These are phyloP conservation scores for Crucihimalaya himalaica DNA, from an alignment of 345 rosid genomes.

Conservation along the genomic window DNA sequence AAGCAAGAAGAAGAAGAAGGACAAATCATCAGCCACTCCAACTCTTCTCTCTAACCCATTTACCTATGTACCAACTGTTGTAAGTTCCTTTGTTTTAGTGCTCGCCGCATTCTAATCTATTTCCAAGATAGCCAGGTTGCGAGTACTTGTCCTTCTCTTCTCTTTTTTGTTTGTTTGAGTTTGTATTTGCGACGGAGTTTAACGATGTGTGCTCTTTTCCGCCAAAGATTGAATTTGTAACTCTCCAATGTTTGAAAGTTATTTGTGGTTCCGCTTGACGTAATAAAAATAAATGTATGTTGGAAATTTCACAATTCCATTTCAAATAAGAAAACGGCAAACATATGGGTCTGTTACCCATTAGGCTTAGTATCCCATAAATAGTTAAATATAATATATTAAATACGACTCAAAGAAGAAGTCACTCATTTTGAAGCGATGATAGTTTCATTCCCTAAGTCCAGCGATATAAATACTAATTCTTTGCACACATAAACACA, in stretches of 20 bases:
- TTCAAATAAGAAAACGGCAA: background rate
- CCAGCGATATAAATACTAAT: background rate
- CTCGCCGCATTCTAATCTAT: constrained; percentile 31
- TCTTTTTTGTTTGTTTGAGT: constrained; percentile 7
- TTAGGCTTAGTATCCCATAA: background rate
- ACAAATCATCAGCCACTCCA: constrained; percentile 33
- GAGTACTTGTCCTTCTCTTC: background rate
- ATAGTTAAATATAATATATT: background rate
- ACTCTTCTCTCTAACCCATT: constrained; percentile 43
- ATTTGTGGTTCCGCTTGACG: background rate
- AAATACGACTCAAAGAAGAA: background rate
- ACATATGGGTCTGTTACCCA: background rate
- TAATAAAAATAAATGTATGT: no score
- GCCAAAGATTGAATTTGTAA: constrained; percentile 6
- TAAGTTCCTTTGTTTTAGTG: constrained; percentile 28
- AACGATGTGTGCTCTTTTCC: background rate
- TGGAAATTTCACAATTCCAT: background rate
- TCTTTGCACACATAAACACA: background rate
- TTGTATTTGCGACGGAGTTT: background rate
- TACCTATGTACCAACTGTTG: constrained; percentile 19
- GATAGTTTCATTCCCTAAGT: background rate
- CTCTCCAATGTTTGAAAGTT: background rate
- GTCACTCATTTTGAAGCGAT: background rate
- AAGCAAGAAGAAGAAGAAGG: constrained; percentile 30
- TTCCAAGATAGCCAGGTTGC: background rate